These are phyloP conservation scores for Ustilago hordei DNA, from an alignment of 1,284 basidiomycete genomes.

Conservation along the genomic window DNA sequence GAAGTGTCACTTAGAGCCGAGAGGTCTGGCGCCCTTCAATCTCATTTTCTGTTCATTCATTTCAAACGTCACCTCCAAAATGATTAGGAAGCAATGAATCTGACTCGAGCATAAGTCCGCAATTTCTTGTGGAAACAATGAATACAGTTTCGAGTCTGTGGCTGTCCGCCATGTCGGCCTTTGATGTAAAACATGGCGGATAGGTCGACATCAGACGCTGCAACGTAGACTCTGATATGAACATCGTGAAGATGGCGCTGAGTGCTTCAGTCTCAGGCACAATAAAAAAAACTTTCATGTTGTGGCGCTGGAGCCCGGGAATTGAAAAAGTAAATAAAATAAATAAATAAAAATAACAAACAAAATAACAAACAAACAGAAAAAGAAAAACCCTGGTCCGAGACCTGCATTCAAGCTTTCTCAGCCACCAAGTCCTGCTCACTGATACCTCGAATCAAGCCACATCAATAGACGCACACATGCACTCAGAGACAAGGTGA, in stretches of 20 bases:
- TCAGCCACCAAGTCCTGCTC: background rate
- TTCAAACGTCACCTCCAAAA: background rate
- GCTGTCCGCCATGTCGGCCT: conserved; percentile 16
- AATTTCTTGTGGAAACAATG: background rate
- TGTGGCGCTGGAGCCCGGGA: too few relatives aligned
- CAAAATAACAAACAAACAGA: too few relatives aligned
- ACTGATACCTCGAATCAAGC: background rate
- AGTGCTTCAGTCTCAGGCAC: background rate
- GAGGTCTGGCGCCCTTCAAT: conserved; percentile 2
- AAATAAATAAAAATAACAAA: too few relatives aligned
- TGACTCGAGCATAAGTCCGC: background rate
- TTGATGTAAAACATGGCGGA: conserved; percentile 26
- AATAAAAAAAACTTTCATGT: too few relatives aligned
- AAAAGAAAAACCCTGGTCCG: background rate
- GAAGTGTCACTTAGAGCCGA: conserved; percentile 17
- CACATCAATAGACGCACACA: background rate
- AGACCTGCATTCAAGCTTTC: background rate
- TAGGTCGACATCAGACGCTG: background rate
- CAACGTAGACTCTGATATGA: background rate
- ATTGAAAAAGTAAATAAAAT: too few relatives aligned
- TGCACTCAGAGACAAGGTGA: too few relatives aligned
- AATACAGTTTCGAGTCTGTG: background rate
- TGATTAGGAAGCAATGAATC: background rate
- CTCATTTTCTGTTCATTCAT: background rate
- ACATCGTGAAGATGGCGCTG: background rate